Base-by-base conservation (phyloP, 331 rosid species). In the Acacia concinna region DNA sequence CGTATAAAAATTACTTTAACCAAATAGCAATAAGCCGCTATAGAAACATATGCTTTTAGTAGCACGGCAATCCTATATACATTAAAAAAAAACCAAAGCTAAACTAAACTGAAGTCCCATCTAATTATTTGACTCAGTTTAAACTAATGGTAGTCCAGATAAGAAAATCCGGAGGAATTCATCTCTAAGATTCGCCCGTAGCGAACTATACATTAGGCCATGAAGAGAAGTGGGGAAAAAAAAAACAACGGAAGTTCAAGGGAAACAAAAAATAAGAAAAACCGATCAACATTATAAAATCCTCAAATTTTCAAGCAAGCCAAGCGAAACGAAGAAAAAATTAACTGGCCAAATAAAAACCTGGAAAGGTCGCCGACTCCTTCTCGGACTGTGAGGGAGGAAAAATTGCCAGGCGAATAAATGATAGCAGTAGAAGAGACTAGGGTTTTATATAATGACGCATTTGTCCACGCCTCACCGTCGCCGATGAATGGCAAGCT, bases 321-420 rank as follows among this genome's bases (percentile, higher is more conserved):
- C 10, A 37, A 4, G 8, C 1, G 46, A 35, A 41, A 10, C 5
- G 40, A 23, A 1, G 11, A 4, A 68, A 68, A 9, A 20, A 34
- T 34, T 27, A n/a, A 65, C 2, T 0, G 52, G 32, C 5, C 15
- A 68, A 0, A 38, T 11, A 56, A 15, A 2, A 57, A 89, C 91
- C 88, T 78, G 71, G 64, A 37, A 71, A 80, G 88, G 90, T 57
- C 75, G 80, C 74, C 75, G 54, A 72, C 27, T 23, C 72, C 67
- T 78, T 49, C 68, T 35, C 60, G 0, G 78, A 47, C 47, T 34
- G 56, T 23, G 52, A 21, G 71, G 47, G 0, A 4, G 6, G 30
- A 6, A 3, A 14, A 35, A 18, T 54, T 27, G 49, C 30, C 74
- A 9, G 18, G 43, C 44, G 30, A 56, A 80, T 75, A 78, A 78